phyloP scores from a whole-genome alignment of 495 filamentous ascomycete genomes.

The Bombardia bombarda region DNA sequence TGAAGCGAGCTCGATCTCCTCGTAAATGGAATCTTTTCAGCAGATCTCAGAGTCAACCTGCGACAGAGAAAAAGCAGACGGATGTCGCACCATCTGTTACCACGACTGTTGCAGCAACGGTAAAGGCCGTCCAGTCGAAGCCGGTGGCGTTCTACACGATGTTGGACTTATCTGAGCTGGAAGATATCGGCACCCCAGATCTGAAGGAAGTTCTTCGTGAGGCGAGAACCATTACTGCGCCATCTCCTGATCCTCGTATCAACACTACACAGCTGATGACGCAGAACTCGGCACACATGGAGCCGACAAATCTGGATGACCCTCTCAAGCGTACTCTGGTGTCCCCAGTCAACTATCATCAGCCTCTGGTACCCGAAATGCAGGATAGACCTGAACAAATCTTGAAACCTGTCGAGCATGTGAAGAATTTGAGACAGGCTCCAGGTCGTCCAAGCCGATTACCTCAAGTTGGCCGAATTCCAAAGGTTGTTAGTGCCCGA shows the following conservation, averaged over 20 bases:
- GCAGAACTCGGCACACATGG: not conserved
- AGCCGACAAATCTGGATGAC: not conserved
- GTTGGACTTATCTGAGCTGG: conserved; percentile 64
- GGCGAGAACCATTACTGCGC: conserved; percentile 31
- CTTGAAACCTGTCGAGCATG: too few relatives aligned
- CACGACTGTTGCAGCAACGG: conserved; percentile 33
- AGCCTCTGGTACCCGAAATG: too few relatives aligned
- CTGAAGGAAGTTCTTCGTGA: conserved; percentile 60
- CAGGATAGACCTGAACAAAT: too few relatives aligned
- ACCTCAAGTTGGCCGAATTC: conserved; percentile 83
- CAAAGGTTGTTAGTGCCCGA: conserved; percentile 71
- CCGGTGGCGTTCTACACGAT: conserved; percentile 72
- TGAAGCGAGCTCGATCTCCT: conserved; percentile 52
- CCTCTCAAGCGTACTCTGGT: too few relatives aligned
- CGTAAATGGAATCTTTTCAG: conserved; percentile 82
- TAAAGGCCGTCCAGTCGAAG: conserved; percentile 33
- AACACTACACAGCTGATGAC: too few relatives aligned
- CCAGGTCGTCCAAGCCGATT: conserved; percentile 41
- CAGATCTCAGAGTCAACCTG: conserved; percentile 51
- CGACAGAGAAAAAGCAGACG: conserved; percentile 24
- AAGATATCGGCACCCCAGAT: conserved; percentile 49
- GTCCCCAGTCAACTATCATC: not conserved
- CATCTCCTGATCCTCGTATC: conserved; percentile 2
- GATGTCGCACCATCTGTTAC: conserved; percentile 16
- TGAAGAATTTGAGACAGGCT: too few relatives aligned